Base-by-base conservation (phyloP, 176 grass and related monocot genomes). In the Alopecurus myosuroides region DNA sequence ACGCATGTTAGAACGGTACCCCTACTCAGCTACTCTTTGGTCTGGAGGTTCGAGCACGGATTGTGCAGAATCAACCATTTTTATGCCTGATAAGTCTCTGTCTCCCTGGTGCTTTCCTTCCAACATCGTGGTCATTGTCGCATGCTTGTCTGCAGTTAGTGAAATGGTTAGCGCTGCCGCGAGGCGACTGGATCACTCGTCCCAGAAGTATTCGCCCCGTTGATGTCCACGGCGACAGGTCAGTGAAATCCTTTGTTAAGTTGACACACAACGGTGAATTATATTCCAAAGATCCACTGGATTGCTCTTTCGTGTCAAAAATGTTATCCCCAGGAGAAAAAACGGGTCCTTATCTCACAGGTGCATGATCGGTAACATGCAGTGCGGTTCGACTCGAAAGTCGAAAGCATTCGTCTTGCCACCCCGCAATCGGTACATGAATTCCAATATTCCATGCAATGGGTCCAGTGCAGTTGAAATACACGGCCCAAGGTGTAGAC, bases 381-480 rank as follows among this genome's bases (percentile, higher is more conserved):
- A 86, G 74, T 86, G 84, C 84, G 88, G 53, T 42, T 45, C 40
- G 46, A 79, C 29, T 82, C 55, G 35, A 60, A 55, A 64, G 41
- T 79, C 66, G 44, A 73, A 35, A 77, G 9, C 40, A 25, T 82
- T 44, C 42, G 22, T 41, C 58, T 31, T 69, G 60, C 34, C 61
- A 0, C 51, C 72, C 70, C 25, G 49, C 4, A 33, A 34, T 22
- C 26, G 33, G 79, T 55, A 44, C 63, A n/a, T 9, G n/a, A 63
- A 29, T 78, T 86, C 52, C 42, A 23, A 18, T 52, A 29, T 78
- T 86, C 52, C 42, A 23, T 46, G 7, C 56, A 4, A 10, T 4
- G 35, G 56, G 68, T 81, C 68, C 52, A 76, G 22, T 74, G 44
- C n/a, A 1, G 76, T 44, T 69, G 67, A 89, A 85, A 77, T 58